phyloP scores from a whole-genome alignment of 805 yeast genomes.

The Candida oleophila region DNA sequence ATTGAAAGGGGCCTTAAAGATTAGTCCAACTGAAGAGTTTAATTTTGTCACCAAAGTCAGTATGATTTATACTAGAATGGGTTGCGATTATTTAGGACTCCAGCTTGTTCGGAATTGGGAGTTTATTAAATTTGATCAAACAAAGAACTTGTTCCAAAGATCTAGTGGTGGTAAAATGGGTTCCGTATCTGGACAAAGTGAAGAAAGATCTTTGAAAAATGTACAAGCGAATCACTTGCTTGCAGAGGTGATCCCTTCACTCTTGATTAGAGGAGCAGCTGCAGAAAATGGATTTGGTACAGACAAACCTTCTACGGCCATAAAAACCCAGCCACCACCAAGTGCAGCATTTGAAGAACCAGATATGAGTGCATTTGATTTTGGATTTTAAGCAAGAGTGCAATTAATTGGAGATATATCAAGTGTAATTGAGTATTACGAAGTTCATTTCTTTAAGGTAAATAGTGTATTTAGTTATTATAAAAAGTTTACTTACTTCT shows the following conservation, averaged over 20 bases:
- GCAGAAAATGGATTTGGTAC: conserved; percentile 4
- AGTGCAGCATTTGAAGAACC: conserved; percentile 64
- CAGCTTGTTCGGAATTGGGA: conserved; percentile 67
- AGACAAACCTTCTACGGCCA: background rate
- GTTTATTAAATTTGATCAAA: conserved; percentile 35
- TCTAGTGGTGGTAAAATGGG: background rate
- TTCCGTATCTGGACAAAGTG: background rate
- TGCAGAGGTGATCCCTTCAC: conserved; percentile 1
- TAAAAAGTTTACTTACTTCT: background rate
- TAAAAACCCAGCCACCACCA: conserved; percentile 38
- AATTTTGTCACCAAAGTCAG: conserved; percentile 62
- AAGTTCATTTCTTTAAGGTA: too few species aligned
- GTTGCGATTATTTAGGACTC: conserved; percentile 78
- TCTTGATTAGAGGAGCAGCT: background rate
- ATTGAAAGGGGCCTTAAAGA: conserved; percentile 47
- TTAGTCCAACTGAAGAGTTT: conserved; percentile 51
- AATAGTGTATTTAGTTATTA: too few species aligned
- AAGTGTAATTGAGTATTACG: too few species aligned
- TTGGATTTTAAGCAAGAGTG: conserved; percentile 27
- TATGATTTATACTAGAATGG: conserved; percentile 78
- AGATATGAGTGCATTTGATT: conserved; percentile 72
- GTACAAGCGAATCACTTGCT: background rate
- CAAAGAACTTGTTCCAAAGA: conserved; percentile 3
- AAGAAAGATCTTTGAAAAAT: background rate
- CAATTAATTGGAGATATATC: too few species aligned